A percentile compares a stretch with the other conserved stretches of the same genome.
Conservation (phyloP, 176 grass and related monocot species). For the Microstegium vimineum region DNA sequence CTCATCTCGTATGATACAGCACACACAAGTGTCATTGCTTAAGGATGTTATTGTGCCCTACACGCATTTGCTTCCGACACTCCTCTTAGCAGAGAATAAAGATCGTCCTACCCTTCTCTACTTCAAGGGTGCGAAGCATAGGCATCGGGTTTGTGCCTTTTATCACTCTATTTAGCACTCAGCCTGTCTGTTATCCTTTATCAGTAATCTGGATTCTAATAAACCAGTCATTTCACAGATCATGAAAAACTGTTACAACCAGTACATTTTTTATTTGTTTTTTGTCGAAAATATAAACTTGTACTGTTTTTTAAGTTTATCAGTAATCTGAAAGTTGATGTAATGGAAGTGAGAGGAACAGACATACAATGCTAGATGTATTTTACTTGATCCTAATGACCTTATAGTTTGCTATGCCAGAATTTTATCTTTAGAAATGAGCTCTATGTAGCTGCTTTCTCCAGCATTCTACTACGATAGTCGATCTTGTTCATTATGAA, state of each 20-base stretch:
- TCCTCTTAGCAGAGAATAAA: slow-evolving; percentile 50
- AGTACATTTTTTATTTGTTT: neutral
- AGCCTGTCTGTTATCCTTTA: neutral
- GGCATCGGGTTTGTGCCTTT: slow-evolving; percentile 71
- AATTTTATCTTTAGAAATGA: neutral
- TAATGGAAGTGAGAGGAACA: neutral
- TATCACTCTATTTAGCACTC: neutral
- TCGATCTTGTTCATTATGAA: neutral
- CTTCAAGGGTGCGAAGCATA: slow-evolving; percentile 92
- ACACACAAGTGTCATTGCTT: slow-evolving; percentile 82
- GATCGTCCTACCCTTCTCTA: slow-evolving; percentile 65
- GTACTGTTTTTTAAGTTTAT: neutral
- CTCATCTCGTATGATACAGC: slow-evolving; percentile 61
- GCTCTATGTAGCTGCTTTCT: neutral
- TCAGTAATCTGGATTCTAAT: neutral
- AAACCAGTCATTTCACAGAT: neutral
- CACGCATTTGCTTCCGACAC: slow-evolving; percentile 78
- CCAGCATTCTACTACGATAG: neutral
- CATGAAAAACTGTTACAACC: neutral
- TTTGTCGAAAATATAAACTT: neutral
- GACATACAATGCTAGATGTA: neutral
- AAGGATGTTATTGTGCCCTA: slow-evolving; percentile 98
- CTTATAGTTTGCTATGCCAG: neutral
- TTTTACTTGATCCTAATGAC: neutral
- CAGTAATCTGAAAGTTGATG: neutral